phyloP scores from a whole-genome alignment of 371 early-diverging fungal species.

The Actinomucor elegans region DNA sequence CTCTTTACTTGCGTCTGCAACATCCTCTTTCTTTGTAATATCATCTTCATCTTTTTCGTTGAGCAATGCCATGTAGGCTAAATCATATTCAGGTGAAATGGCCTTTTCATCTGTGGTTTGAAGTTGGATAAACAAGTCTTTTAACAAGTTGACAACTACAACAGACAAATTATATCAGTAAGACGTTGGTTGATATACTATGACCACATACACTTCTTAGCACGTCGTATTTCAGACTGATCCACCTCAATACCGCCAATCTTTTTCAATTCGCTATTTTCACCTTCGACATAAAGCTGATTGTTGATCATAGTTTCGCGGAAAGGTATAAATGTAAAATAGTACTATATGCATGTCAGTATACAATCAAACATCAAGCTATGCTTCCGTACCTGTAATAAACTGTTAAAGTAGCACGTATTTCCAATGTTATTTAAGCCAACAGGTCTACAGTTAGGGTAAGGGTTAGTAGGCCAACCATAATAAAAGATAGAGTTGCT shows the following conservation, averaged over 20 bases:
- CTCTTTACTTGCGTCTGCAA: neutral
- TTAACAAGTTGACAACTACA: constrained; percentile 45
- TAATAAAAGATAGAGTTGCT: neutral
- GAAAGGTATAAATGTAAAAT: constrained; percentile 71
- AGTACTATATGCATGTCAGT: constrained; percentile 62
- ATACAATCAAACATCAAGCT: neutral
- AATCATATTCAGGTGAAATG: constrained; percentile 48
- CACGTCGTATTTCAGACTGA: constrained; percentile 46
- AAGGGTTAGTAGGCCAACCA: neutral
- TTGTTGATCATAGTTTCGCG: constrained; percentile 60
- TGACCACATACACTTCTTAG: constrained; percentile 44
- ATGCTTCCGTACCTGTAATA: constrained; percentile 55
- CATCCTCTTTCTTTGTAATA: neutral
- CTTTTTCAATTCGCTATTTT: constrained; percentile 50
- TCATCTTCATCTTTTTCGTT: constrained; percentile 35
- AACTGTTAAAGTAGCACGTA: constrained; percentile 89
- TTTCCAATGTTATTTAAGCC: constrained; percentile 88
- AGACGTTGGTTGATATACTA: neutral
- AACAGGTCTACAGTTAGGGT: constrained; percentile 46
- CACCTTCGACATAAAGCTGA: constrained; percentile 54
- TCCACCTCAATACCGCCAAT: constrained; percentile 65
- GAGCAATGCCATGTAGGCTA: constrained; percentile 55
- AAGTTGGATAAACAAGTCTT: constrained; percentile 40
- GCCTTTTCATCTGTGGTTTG: constrained; percentile 35
- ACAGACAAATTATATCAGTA: neutral